Conservation (phyloP, 1,139 yeast genomes). For the Magnusiomyces suaveolens region DNA sequence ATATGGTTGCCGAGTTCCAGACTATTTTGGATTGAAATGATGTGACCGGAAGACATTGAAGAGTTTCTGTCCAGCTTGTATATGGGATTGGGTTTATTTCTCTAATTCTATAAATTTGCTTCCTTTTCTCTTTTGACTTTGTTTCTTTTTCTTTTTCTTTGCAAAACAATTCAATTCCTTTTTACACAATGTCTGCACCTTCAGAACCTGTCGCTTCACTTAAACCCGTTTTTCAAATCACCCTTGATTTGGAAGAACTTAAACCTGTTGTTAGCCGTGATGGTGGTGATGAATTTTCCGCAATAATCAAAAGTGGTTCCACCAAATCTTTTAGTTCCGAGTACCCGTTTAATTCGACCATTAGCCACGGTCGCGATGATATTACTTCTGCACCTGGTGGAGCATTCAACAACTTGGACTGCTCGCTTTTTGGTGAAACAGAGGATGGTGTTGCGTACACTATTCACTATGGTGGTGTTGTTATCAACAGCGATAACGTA, state of each 20-base stretch:
- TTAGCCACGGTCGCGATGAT: conserved; percentile 40
- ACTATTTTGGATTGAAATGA: no score
- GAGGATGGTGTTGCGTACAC: conserved; percentile 34
- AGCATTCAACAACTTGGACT: conserved; percentile 34
- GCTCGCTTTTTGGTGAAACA: conserved; percentile 39
- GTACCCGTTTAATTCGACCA: conserved; percentile 32
- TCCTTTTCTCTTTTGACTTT: no score
- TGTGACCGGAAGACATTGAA: no score
- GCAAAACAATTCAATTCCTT: no score
- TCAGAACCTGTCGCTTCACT: conserved; percentile 1
- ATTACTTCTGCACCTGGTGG: conserved; percentile 30
- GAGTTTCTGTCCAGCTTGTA: no score
- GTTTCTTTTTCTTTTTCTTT: no score
- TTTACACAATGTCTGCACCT: conserved; percentile 1
- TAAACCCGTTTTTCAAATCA: conserved; percentile 13
- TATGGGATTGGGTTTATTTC: no score
- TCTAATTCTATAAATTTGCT: no score
- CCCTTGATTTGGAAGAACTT: conserved; percentile 10
- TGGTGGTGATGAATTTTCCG: conserved; percentile 16
- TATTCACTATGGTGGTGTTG: conserved; percentile 38
- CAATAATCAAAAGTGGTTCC: conserved; percentile 30
- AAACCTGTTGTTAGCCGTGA: conserved; percentile 5
- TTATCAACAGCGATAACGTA: conserved; percentile 33
- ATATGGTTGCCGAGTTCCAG: no score
- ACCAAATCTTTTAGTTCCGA: conserved; percentile 30